Percentiles rank a stretch among this genome's conserved stretches.
phyloP scores from a whole-genome alignment of 2,329 filamentous ascomycete species.

The Aspergillus novofumigatus region DNA sequence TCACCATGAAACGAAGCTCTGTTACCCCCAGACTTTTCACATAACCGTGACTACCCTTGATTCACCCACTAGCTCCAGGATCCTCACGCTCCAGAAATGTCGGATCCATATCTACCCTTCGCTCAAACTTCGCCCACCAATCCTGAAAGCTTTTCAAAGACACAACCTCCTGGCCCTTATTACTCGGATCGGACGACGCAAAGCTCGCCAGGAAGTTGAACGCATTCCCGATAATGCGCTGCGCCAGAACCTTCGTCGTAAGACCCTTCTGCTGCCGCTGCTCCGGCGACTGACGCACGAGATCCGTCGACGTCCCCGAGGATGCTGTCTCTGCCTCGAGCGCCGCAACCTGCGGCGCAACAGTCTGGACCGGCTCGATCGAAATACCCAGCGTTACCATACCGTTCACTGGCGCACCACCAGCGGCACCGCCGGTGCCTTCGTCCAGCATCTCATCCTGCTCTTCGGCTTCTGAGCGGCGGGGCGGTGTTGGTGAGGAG shows the following conservation, averaged over 20 bases:
- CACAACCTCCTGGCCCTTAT: constrained; percentile 72
- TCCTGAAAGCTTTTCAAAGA: constrained; percentile 93
- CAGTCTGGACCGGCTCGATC: constrained; percentile 69
- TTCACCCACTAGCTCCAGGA: constrained; percentile 29
- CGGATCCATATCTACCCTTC: constrained; percentile 77
- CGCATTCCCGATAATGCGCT: constrained; percentile 92
- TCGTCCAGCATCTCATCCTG: constrained; percentile 47
- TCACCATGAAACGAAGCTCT: neutral
- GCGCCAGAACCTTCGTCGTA: constrained; percentile 75
- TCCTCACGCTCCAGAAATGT: constrained; percentile 76
- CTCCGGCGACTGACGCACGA: constrained; percentile 26
- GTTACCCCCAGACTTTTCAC: neutral
- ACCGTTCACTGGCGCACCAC: constrained; percentile 26
- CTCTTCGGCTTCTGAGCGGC: constrained; percentile 30
- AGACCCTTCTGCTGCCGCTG: constrained; percentile 38
- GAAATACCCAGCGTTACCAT: constrained; percentile 76
- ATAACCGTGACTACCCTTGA: neutral
- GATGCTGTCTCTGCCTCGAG: constrained; percentile 38
- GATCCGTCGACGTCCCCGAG: constrained; percentile 21
- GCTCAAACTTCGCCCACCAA: constrained; percentile 98
- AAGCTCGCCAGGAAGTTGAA: constrained; percentile 96
- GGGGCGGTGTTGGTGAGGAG: constrained; percentile 17
- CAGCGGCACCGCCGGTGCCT: constrained; percentile 29
- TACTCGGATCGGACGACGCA: constrained; percentile 55
- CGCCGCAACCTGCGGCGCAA: constrained; percentile 64